Evolutionary conservation across 352 stramenopile genomes (phyloP).

Genomic region (Thraustotheca clavata): DNA sequence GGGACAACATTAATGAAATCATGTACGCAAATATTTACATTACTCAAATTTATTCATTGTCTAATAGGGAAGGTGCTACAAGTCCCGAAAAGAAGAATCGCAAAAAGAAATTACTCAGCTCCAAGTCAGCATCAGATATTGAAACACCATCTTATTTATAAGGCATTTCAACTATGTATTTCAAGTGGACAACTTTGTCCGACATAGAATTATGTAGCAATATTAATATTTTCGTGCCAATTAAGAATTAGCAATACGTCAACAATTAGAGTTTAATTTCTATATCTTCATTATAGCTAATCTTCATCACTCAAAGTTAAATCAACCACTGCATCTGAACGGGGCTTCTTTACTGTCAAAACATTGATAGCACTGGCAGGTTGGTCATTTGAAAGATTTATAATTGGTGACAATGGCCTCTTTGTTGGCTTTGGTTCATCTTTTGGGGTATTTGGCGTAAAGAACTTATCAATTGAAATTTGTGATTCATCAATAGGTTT

Average conservation of each 20-base stretch:
- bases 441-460: too few relatives aligned
- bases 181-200: background rate
- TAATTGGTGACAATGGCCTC: too few relatives aligned
- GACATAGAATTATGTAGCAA: too few relatives aligned
- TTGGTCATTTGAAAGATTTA: slow-evolving; percentile 16
- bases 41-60: background rate
- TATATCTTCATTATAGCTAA: background rate
- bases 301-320: background rate
- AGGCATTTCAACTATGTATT: background rate
- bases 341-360: background rate
- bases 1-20: slow-evolving; percentile 71
- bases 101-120: slow-evolving; percentile 20
- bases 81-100: slow-evolving; percentile 11
- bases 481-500: slow-evolving; percentile 22
- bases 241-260: too few relatives aligned
- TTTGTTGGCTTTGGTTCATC: too few relatives aligned
- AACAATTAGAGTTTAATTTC: too few relatives aligned
- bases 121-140: slow-evolving; percentile 19
- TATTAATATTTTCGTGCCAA: background rate
- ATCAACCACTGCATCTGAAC: background rate
- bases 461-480: too few relatives aligned
- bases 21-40: slow-evolving; percentile 36
- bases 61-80: slow-evolving; percentile 12
- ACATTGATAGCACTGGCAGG: too few relatives aligned
- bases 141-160: slow-evolving; percentile 22